A percentile compares a stretch with the other conserved stretches of the same genome.
Conservation (phyloP, 140 eudicot species). For the Stevia rebaudiana region DNA sequence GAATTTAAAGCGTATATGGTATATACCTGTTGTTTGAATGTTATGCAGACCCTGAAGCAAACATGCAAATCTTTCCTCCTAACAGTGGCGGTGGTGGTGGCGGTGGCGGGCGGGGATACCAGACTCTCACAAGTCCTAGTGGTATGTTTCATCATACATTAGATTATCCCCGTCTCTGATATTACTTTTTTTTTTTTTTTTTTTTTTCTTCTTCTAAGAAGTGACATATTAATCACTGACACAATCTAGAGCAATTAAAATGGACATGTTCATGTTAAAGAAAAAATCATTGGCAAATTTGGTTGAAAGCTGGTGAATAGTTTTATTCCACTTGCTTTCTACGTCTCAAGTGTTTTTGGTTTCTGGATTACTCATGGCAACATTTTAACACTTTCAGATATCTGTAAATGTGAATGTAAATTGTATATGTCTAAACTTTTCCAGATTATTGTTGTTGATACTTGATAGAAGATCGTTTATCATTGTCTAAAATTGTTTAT, state of each 20-base stretch:
- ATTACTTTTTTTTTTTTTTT: too few species aligned
- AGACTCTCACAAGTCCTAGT: conserved; percentile 50
- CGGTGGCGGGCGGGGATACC: conserved; percentile 47
- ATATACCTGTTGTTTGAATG: conserved; percentile 15
- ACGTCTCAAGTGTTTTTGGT: conserved; percentile 15
- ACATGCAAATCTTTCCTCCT: conserved; percentile 81
- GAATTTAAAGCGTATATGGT: not conserved
- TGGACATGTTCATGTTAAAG: not conserved
- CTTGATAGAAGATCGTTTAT: conserved; percentile 12
- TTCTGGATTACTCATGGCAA: not conserved
- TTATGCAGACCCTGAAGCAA: conserved; percentile 71
- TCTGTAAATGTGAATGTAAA: not conserved
- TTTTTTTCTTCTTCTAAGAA: conserved; percentile 9
- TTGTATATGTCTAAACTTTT: not conserved
- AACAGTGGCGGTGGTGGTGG: conserved; percentile 40
- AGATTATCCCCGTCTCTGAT: too few species aligned
- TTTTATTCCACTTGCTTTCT: not conserved
- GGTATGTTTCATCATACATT: conserved; percentile 40
- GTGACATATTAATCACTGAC: not conserved
- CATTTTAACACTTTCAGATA: not conserved
- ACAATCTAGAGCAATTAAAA: conserved; percentile 8
- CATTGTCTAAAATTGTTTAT: not conserved
- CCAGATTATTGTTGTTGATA: not conserved
- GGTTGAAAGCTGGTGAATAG: conserved; percentile 4
- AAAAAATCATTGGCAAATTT: not conserved